Percentiles rank a stretch among this genome's conserved stretches.
Evolutionary conservation across 2,329 filamentous ascomycete genomes (phyloP).

Genomic region (Mycocentrospora acerina): DNA sequence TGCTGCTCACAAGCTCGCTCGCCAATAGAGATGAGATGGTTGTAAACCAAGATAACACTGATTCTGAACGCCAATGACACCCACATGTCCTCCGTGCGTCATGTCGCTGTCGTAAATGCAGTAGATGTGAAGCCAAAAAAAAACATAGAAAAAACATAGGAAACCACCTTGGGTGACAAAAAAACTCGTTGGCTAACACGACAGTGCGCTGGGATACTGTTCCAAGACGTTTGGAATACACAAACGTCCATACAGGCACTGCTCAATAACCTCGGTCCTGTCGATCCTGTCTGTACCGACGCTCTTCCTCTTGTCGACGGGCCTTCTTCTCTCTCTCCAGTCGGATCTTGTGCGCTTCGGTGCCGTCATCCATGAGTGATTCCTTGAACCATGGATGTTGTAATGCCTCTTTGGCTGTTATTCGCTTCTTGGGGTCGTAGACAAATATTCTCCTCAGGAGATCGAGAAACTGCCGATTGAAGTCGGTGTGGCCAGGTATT

Average conservation of each 20-base stretch:
- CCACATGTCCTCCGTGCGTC: constrained; percentile 35
- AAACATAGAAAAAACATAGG: no score
- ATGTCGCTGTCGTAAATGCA: constrained; percentile 44
- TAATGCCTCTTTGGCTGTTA: constrained; percentile 65
- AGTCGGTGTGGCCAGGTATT: constrained; percentile 60
- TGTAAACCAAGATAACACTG: constrained; percentile 33
- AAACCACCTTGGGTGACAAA: constrained; percentile 4
- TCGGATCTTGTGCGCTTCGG: constrained; percentile 62
- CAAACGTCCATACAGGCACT: constrained; percentile 4
- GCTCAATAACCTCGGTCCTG: constrained; percentile 25
- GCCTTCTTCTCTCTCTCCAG: constrained; percentile 45
- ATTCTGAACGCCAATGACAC: constrained; percentile 32
- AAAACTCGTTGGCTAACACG: constrained; percentile 4
- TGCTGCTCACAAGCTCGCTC: constrained; percentile 9
- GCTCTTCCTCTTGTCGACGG: constrained; percentile 34
- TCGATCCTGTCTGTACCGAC: constrained; percentile 26
- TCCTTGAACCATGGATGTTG: constrained; percentile 69
- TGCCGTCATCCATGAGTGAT: constrained; percentile 64
- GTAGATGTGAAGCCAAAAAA: constrained; percentile 35
- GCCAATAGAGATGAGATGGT: constrained; percentile 17
- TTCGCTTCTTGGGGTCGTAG: constrained; percentile 65
- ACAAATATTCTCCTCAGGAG: constrained; percentile 65
- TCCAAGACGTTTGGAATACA: constrained; percentile 11
- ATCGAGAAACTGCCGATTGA: constrained; percentile 65
- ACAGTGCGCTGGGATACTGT: constrained; percentile 12